Evolutionary conservation across 2,329 filamentous ascomycete genomes (phyloP), one percentile per base, ranked within the genome.

Genomic region (Aspergillus latus): DNA sequence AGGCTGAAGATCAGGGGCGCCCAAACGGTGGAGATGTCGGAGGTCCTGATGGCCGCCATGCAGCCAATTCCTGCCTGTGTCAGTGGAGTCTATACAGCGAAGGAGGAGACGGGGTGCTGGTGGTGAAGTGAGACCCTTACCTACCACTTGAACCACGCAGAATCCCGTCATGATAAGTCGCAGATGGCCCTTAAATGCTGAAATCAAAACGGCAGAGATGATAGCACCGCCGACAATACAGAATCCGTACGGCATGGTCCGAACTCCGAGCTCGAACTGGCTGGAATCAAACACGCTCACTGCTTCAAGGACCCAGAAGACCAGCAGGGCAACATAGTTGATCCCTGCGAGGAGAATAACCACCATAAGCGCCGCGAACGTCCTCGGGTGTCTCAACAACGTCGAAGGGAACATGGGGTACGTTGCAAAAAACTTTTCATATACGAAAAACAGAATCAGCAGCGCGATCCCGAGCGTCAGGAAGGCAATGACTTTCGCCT

Each of bases 321-420:
- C 34, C 26, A 54, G 44, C n/a, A 54, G 42, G 1, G 52, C 36
- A 9, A 54, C 46, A 45, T 54, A 54, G 37, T 54, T 54, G 16
- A 54, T 54, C 4, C 52, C 52, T 1, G 52, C 52, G n/a, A 54
- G 28, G 37, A 54, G 45, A 16, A 54, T 54, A 15, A 54, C 52
- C 8, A 54, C 2, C 52, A 54, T 54, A n/a, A 54, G 29, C 9
- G 52, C 52, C 2, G 39, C 16, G 37, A 54, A 54, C 6, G 52
- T 40, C 2, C 44, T 36, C 3, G 45, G 52, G 16, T 44, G 44
- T n/a, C 2, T 16, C 0, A 54, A 36, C 0, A 54, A 37, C 4
- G 44, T 36, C 11, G 44, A 11, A 21, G 52, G 52, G 44, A 54
- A 54, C 52, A 54, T 54, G 3, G 52, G 52, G 36, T 42, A 44